These are phyloP conservation scores for Pseudocercospora fuligena DNA, from an alignment of 2,329 filamentous ascomycete genomes.

Conservation along the genomic window DNA sequence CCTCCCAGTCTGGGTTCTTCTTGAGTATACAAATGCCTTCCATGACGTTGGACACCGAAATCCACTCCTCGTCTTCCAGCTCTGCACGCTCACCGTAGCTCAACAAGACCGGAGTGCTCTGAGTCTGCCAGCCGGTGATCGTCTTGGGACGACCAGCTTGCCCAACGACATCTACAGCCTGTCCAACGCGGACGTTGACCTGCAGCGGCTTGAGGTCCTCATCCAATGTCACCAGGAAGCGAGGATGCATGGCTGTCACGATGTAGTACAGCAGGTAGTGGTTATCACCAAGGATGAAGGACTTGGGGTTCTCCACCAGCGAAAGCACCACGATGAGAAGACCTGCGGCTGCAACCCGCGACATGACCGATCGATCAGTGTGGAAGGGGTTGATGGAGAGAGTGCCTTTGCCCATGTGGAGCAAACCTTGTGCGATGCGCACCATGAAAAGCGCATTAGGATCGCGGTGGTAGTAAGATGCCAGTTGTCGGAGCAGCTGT, in stretches of 20 bases:
- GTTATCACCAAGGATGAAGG: conserved; percentile 71
- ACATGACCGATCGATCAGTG: conserved; percentile 94
- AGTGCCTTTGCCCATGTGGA: conserved; percentile 99
- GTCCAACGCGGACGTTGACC: conserved; percentile 95
- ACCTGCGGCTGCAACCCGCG: conserved; percentile 85
- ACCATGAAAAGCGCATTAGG: conserved; percentile 99
- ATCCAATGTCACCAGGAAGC: conserved; percentile 94
- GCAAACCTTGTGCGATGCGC: conserved; percentile 91
- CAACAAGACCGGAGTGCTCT: conserved; percentile 95
- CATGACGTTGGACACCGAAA: conserved; percentile 85
- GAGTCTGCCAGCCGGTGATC: conserved; percentile 98
- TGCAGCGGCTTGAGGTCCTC: conserved; percentile 92
- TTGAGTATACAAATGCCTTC: conserved; percentile 94
- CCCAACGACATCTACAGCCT: conserved; percentile 96
- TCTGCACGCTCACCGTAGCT: conserved; percentile 96
- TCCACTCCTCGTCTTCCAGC: conserved; percentile 96
- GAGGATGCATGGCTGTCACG: conserved; percentile 93
- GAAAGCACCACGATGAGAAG: conserved; percentile 88
- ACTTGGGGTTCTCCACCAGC: conserved; percentile 87
- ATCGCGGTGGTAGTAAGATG: conserved; percentile 97
- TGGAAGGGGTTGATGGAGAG: conserved; percentile 98
- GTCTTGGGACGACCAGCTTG: conserved; percentile 98
- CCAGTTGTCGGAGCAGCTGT: conserved; percentile 89
- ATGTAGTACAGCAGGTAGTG: conserved; percentile 98
- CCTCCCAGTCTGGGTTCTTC: conserved; percentile 60